Conservation (phyloP, 2,329 filamentous ascomycete genomes). For the Coleophoma crateriformis region DNA sequence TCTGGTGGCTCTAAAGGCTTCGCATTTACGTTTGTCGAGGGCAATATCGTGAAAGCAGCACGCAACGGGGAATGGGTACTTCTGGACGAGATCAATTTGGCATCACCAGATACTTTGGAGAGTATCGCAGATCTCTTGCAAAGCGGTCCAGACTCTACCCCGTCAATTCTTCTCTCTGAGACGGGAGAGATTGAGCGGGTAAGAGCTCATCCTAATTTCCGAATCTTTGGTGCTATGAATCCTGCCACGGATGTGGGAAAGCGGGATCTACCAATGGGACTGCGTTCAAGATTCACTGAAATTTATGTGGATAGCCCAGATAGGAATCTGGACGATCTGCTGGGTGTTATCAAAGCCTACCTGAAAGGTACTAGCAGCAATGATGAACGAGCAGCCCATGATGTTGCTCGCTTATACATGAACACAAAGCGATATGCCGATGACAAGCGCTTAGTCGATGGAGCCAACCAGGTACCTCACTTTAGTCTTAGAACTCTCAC, state of each 20-base stretch:
- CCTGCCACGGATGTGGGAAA: slow-evolving; percentile 97
- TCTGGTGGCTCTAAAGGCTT: slow-evolving; percentile 69
- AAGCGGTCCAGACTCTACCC: slow-evolving; percentile 62
- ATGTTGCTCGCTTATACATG: slow-evolving; percentile 83
- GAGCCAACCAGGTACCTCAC: slow-evolving; percentile 91
- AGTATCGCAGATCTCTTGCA: slow-evolving; percentile 84
- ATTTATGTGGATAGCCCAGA: slow-evolving; percentile 92
- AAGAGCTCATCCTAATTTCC: slow-evolving; percentile 83
- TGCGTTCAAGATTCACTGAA: slow-evolving; percentile 91
- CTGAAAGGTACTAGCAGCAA: slow-evolving; percentile 66
- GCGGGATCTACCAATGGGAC: slow-evolving; percentile 81
- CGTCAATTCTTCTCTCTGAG: slow-evolving; percentile 86
- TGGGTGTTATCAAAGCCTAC: slow-evolving; percentile 85
- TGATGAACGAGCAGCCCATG: slow-evolving; percentile 68
- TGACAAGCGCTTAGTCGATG: slow-evolving; percentile 83
- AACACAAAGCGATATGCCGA: slow-evolving; percentile 78
- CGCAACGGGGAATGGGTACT: slow-evolving; percentile 96
- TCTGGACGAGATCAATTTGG: slow-evolving; percentile 94
- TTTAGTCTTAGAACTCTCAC: slow-evolving; percentile 95
- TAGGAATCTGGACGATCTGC: slow-evolving; percentile 75
- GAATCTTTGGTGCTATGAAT: slow-evolving; percentile 98
- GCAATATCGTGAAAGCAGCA: slow-evolving; percentile 92
- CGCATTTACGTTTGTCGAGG: slow-evolving; percentile 93
- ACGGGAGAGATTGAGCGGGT: slow-evolving; percentile 90
- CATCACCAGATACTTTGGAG: slow-evolving; percentile 89